phyloP scores from a whole-genome alignment of 2,329 filamentous ascomycete genomes.

The Colletotrichum shisoi region DNA sequence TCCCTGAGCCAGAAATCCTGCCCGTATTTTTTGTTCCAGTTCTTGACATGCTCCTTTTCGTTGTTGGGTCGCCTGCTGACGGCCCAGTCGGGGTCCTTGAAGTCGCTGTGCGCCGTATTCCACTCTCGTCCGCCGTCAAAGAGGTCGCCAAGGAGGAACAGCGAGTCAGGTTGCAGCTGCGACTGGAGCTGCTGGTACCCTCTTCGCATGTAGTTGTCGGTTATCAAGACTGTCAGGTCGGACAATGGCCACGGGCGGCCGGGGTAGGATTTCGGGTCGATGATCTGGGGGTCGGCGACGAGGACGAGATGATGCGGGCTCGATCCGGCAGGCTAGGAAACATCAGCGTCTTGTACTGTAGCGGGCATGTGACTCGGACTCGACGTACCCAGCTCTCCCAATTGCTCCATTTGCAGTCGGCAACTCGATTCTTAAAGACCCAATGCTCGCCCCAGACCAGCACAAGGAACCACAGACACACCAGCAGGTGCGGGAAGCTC shows the following conservation, averaged over 20 bases:
- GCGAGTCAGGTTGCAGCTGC: slow-evolving; percentile 80
- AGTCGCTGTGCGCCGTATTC: slow-evolving; percentile 72
- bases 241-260: slow-evolving; percentile 72
- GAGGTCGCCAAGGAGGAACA: slow-evolving; percentile 91
- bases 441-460: slow-evolving; percentile 87
- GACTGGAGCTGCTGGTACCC: slow-evolving; percentile 81
- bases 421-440: slow-evolving; percentile 75
- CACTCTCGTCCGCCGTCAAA: slow-evolving; percentile 97
- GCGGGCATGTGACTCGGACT: neutral
- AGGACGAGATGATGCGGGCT: slow-evolving; percentile 84
- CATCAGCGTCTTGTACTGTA: slow-evolving; percentile 13
- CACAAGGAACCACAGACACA: slow-evolving; percentile 76
- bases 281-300: slow-evolving; percentile 88
- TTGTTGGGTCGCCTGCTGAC: slow-evolving; percentile 58
- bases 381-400: slow-evolving; percentile 91
- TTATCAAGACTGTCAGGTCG: slow-evolving; percentile 66
- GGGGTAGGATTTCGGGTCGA: slow-evolving; percentile 94
- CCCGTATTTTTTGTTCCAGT: slow-evolving; percentile 78
- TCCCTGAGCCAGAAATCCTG: slow-evolving; percentile 86
- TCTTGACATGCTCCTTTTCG: slow-evolving; percentile 65
- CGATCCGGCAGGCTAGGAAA: slow-evolving; percentile 72
- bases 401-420: slow-evolving; percentile 78
- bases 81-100: slow-evolving; percentile 67
- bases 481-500: slow-evolving; percentile 72
- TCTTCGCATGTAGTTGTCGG: slow-evolving; percentile 88